These are phyloP conservation scores for Senna siamea DNA, from an alignment of 306 rosid genomes.

Conservation along the genomic window DNA sequence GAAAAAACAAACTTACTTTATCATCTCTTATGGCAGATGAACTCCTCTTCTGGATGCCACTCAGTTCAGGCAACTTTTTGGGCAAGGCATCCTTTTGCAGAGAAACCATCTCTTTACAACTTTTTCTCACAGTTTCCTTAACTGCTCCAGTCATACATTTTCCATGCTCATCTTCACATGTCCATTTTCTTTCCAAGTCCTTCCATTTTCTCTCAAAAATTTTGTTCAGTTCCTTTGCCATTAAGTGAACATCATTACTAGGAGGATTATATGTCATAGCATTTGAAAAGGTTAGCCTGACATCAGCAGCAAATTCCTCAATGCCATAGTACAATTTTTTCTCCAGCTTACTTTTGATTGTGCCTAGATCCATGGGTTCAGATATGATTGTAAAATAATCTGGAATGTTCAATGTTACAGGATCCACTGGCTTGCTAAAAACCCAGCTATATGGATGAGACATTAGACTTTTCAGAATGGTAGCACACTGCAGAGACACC, in stretches of 20 bases:
- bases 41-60: slow-evolving; percentile 29
- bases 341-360: slow-evolving; percentile 59
- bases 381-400: slow-evolving; percentile 60
- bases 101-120: background rate
- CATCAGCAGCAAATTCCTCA: slow-evolving; percentile 66
- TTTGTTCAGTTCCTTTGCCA: slow-evolving; percentile 57
- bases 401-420: slow-evolving; percentile 61
- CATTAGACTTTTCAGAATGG: slow-evolving; percentile 52
- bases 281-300: slow-evolving; percentile 71
- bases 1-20: slow-evolving; percentile 44
- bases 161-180: slow-evolving; percentile 38
- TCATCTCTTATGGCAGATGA: slow-evolving; percentile 36
- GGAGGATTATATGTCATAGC: slow-evolving; percentile 74
- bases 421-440: slow-evolving; percentile 69
- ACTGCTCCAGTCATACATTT: slow-evolving; percentile 36
- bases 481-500: slow-evolving; percentile 44
- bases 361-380: slow-evolving; percentile 78
- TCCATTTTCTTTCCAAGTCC: slow-evolving; percentile 45
- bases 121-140: slow-evolving; percentile 29
- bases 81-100: slow-evolving; percentile 27
- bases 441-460: slow-evolving; percentile 56
- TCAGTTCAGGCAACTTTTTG: slow-evolving; percentile 37
- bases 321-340: slow-evolving; percentile 41
- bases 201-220: slow-evolving; percentile 63
- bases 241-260: slow-evolving; percentile 53